Percentiles rank a stretch among this genome's conserved stretches.
Evolutionary conservation across 805 yeast genomes (phyloP).

Genomic region (Candida xyloterini): DNA sequence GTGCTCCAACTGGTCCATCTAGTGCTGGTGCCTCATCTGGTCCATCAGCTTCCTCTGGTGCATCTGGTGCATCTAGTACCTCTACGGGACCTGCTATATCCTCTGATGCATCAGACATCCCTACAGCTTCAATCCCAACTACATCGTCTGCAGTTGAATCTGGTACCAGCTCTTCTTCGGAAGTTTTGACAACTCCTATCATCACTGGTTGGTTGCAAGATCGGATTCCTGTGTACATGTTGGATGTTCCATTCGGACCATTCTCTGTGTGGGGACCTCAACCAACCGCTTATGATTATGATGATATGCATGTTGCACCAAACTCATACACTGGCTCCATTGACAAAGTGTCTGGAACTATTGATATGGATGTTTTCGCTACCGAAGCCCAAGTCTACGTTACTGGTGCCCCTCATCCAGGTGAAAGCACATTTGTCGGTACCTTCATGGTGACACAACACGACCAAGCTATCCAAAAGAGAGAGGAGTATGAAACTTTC

Average conservation of each 20-base stretch:
- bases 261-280: not conserved
- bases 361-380: not conserved
- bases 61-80: constrained; percentile 1
- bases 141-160: not conserved
- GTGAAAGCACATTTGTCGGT: constrained; percentile 2
- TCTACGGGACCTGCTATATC: not conserved
- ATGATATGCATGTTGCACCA: not conserved
- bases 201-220: constrained; percentile 1
- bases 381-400: not conserved
- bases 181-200: not conserved
- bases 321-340: not conserved
- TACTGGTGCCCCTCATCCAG: constrained; percentile 1
- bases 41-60: not conserved
- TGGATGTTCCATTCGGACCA: constrained; percentile 6
- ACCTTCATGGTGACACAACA: constrained; percentile 5
- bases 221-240: not conserved
- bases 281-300: constrained; percentile 1
- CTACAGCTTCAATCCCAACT: not conserved
- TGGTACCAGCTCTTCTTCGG: not conserved
- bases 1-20: not conserved
- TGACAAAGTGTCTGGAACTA: not conserved
- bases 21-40: not conserved
- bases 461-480: constrained; percentile 4
- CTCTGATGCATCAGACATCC: not conserved
- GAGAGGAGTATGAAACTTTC: constrained; percentile 4